Conservation (phyloP, 345 rosid genomes). For the Moricandia arvensis region DNA sequence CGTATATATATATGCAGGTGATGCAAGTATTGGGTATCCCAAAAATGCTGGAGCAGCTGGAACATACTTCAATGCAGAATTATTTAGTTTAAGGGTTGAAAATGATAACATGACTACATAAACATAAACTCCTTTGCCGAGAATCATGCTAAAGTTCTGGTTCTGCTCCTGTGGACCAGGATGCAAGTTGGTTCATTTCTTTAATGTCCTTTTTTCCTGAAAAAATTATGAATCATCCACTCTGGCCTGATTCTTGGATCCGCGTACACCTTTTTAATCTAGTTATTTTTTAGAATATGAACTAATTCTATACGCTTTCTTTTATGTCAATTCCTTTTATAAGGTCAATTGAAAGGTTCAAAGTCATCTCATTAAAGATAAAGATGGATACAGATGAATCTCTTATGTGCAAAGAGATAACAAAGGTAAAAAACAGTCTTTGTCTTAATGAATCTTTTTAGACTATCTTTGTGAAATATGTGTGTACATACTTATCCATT, state of each 20-base stretch:
- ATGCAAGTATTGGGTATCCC: slow-evolving; percentile 77
- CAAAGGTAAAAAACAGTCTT: too few relatives aligned
- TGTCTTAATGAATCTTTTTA: too few relatives aligned
- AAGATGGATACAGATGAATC: too few relatives aligned
- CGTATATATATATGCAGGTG: too few relatives aligned
- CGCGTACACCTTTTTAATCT: neutral
- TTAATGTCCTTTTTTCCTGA: neutral
- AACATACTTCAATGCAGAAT: slow-evolving; percentile 81
- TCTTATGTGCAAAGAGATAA: too few relatives aligned
- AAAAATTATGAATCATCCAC: neutral
- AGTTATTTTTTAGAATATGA: neutral
- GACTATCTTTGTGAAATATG: too few relatives aligned
- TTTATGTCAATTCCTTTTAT: neutral
- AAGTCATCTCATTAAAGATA: too few relatives aligned
- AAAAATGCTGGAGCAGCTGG: slow-evolving; percentile 98
- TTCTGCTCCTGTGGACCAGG: slow-evolving; percentile 93
- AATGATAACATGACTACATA: slow-evolving; percentile 82
- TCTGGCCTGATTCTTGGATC: slow-evolving; percentile 7
- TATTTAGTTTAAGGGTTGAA: slow-evolving; percentile 80
- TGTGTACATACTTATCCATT: too few relatives aligned
- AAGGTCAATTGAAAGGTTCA: too few relatives aligned
- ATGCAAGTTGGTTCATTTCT: slow-evolving; percentile 66
- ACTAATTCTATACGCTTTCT: neutral
- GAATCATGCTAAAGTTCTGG: slow-evolving; percentile 89
- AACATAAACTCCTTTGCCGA: slow-evolving; percentile 96